Evolutionary conservation across 495 filamentous ascomycete genomes (phyloP).

Genomic region (Ramalina intermedia): DNA sequence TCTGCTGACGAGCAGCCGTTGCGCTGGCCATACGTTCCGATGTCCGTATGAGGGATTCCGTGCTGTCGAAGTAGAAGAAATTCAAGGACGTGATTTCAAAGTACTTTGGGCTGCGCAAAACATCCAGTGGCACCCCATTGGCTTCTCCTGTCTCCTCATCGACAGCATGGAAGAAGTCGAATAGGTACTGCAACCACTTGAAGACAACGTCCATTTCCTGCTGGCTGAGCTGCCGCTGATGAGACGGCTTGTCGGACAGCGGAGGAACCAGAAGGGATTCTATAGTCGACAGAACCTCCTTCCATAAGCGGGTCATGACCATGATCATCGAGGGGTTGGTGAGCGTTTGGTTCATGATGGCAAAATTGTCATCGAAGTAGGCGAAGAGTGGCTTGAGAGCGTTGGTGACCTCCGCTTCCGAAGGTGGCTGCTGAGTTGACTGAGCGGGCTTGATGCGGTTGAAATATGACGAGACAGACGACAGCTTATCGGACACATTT

Average conservation of each 20-base stretch:
- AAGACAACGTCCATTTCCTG: constrained; percentile 92
- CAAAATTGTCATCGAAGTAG: constrained; percentile 98
- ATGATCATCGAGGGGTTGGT: constrained; percentile 87
- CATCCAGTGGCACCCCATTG: constrained; percentile 74
- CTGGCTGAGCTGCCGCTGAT: constrained; percentile 71
- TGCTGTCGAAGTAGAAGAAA: constrained; percentile 96
- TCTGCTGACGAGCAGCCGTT: constrained; percentile 63
- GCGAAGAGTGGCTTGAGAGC: constrained; percentile 80
- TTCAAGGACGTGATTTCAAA: constrained; percentile 90
- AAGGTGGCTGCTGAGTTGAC: constrained; percentile 40
- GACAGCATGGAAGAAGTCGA: constrained; percentile 87
- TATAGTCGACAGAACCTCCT: constrained; percentile 85
- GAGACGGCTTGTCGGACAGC: constrained; percentile 85
- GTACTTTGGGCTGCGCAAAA: constrained; percentile 93
- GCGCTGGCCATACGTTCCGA: constrained; percentile 91
- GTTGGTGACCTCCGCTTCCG: constrained; percentile 58
- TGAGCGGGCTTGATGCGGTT: constrained; percentile 42
- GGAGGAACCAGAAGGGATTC: constrained; percentile 87
- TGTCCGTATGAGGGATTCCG: constrained; percentile 79
- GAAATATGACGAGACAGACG: constrained; percentile 70
- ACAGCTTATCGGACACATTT: constrained; percentile 50
- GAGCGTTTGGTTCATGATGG: constrained; percentile 92
- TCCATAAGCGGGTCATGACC: constrained; percentile 97
- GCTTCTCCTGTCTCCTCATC: constrained; percentile 79
- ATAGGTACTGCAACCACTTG: constrained; percentile 82